Evolutionary conservation across 148 eudicot genomes (phyloP), one percentile per base, ranked within the genome.

Genomic region (Dianthus caryophyllus): DNA sequence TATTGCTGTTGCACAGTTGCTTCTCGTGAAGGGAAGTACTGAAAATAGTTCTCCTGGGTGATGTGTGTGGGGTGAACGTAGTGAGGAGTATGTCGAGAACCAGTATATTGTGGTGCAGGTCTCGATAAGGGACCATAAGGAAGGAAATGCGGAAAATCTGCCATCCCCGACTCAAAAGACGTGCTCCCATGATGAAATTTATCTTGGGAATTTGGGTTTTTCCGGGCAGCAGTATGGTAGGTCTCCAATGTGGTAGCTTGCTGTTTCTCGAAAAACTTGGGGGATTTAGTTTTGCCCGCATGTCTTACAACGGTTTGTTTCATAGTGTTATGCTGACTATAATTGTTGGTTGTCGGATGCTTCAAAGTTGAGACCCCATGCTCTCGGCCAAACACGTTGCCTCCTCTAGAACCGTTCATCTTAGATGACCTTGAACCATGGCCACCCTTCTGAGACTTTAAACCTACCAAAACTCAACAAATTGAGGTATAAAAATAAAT

Each of bases 391-490:
- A 48, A 71, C 55, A 30, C 63, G 65, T 71, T 79, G 50, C 46
- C 73, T 76, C 64, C 74, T 54, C 49, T 48, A 31, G 46, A 55
- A 57, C 56, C 50, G 61, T 24, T 74, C 65, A 31, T 64, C 70
- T 48, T 72, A 76, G 84, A 78, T 59, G 79, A 64, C 49, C 77
- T 58, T 39, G 62, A 11, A 61, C 46, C 46, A 59, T 72, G 76
- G 39, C 66, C 48, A 50, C 24, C 41, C 74, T 76, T 87, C 75
- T 58, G 81, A 60, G 68, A 77, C 72, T 81, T 82, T 39, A 41
- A 49, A 66, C 81, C 93, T 90, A 61, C 66, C 10, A 56, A 29
- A 21, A 46, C 65, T 39, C 14, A 46, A 48, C 17, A 36, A 61
- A 17, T 54, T 39, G 30, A 20, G 18, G 20, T 38, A 58, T 65